Evolutionary conservation across 2,329 filamentous ascomycete species (phyloP).

Genomic region (Shiraia sp.): DNA sequence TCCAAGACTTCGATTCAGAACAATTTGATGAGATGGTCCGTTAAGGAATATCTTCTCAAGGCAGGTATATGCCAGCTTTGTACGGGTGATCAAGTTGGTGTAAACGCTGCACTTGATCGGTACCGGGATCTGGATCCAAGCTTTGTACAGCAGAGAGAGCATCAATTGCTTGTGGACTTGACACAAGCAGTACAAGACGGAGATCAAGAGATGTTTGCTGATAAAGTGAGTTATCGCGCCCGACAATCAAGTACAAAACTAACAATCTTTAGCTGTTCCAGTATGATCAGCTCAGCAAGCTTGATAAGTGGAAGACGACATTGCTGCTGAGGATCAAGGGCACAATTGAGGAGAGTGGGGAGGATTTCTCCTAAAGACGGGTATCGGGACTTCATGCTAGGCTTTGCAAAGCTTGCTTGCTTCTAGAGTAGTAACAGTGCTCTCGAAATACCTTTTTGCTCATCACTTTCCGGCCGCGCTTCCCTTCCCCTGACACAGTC

Average conservation of each 20-base stretch:
- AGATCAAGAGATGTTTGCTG: conserved; percentile 80
- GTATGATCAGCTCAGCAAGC: conserved; percentile 87
- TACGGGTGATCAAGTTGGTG: conserved; percentile 74
- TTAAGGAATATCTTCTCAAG: conserved; percentile 96
- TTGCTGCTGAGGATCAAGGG: conserved; percentile 82
- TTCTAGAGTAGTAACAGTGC: no score
- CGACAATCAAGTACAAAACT: background rate
- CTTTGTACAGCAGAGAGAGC: conserved; percentile 78
- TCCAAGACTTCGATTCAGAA: conserved; percentile 78
- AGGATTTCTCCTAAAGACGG: conserved; percentile 66
- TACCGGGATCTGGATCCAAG: conserved; percentile 70
- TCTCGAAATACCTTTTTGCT: no score
- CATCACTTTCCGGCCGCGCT: background rate
- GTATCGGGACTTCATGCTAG: background rate
- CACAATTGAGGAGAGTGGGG: conserved; percentile 71
- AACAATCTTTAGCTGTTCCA: conserved; percentile 64
- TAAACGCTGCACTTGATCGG: conserved; percentile 76
- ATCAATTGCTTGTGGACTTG: conserved; percentile 78
- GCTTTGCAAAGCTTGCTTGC: no score
- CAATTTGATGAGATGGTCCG: conserved; percentile 65
- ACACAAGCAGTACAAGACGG: conserved; percentile 73
- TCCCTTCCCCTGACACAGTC: no score
- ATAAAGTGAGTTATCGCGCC: conserved; percentile 58
- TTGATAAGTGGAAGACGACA: conserved; percentile 97
- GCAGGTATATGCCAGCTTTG: conserved; percentile 88